phyloP scores from a whole-genome alignment of 2,329 filamentous ascomycete species.

The Penicillium sp. region DNA sequence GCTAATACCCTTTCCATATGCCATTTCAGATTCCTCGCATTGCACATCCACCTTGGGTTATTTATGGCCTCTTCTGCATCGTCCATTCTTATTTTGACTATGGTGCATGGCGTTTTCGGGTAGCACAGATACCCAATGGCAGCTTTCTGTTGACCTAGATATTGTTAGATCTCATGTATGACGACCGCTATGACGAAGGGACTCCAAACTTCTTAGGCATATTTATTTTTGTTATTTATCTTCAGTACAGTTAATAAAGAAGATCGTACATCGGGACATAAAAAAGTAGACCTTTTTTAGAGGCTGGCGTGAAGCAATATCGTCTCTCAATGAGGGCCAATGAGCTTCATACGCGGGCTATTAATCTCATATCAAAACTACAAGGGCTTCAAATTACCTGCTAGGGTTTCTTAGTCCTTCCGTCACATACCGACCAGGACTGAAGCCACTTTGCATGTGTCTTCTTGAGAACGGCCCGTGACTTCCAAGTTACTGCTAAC shows the following conservation, averaged over 20 bases:
- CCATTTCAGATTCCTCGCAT: background rate
- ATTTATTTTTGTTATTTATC: background rate
- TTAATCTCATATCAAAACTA: too few species aligned
- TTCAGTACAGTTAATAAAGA: background rate
- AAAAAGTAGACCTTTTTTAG: background rate
- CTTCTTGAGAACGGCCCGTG: background rate
- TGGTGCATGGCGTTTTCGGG: conserved; percentile 22
- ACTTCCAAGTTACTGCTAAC: too few species aligned
- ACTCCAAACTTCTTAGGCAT: background rate
- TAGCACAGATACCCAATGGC: conserved; percentile 24
- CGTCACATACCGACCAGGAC: background rate
- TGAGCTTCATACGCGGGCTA: too few species aligned
- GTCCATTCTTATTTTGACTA: conserved; percentile 10
- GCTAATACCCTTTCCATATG: background rate
- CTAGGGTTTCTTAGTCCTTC: background rate
- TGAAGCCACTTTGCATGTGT: background rate
- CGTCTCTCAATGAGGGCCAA: too few species aligned
- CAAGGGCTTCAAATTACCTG: too few species aligned
- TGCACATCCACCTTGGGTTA: background rate
- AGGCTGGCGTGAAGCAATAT: background rate
- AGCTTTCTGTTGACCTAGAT: conserved; percentile 5
- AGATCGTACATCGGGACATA: background rate
- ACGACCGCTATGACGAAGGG: conserved; percentile 12
- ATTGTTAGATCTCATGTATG: conserved; percentile 11
- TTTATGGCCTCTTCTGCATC: background rate